A percentile compares a stretch with the other conserved stretches of the same genome.
These are phyloP conservation scores for Amphichorda felina DNA, from an alignment of 2,329 filamentous ascomycete species.

Conservation along the genomic window DNA sequence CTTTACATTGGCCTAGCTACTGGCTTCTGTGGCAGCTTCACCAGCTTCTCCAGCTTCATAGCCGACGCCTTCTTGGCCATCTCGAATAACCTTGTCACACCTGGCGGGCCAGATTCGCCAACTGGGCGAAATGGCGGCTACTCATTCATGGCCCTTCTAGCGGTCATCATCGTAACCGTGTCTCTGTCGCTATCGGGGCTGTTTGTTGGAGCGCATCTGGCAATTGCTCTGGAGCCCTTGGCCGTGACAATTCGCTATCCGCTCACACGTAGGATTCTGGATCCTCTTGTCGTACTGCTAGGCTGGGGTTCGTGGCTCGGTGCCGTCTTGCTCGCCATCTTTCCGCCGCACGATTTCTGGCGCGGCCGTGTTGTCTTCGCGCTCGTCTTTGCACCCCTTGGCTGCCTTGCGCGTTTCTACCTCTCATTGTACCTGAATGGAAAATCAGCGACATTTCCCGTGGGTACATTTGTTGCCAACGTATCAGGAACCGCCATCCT, in stretches of 20 bases:
- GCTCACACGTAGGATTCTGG: slow-evolving; percentile 47
- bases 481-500: slow-evolving; percentile 63
- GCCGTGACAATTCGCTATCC: slow-evolving; percentile 49
- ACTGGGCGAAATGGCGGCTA: slow-evolving; percentile 56
- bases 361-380: slow-evolving; percentile 65
- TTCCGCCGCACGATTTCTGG: slow-evolving; percentile 65
- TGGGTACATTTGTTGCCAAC: slow-evolving; percentile 81
- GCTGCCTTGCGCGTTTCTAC: slow-evolving; percentile 67
- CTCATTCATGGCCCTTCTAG: slow-evolving; percentile 70
- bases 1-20: slow-evolving; percentile 79
- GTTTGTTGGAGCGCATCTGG: slow-evolving; percentile 63
- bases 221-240: slow-evolving; percentile 43
- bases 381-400: slow-evolving; percentile 70
- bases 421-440: slow-evolving; percentile 60
- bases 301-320: slow-evolving; percentile 69
- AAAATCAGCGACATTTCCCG: slow-evolving; percentile 54
- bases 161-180: slow-evolving; percentile 62
- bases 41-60: slow-evolving; percentile 79
- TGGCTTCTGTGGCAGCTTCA: slow-evolving; percentile 82
- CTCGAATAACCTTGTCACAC: slow-evolving; percentile 53
- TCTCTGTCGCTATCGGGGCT: slow-evolving; percentile 59
- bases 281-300: slow-evolving; percentile 51
- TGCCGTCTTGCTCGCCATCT: slow-evolving; percentile 57
- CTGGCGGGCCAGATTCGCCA: slow-evolving; percentile 20
- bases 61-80: slow-evolving; percentile 70